phyloP scores from a whole-genome alignment of 495 filamentous ascomycete genomes.

The Podospora australis region DNA sequence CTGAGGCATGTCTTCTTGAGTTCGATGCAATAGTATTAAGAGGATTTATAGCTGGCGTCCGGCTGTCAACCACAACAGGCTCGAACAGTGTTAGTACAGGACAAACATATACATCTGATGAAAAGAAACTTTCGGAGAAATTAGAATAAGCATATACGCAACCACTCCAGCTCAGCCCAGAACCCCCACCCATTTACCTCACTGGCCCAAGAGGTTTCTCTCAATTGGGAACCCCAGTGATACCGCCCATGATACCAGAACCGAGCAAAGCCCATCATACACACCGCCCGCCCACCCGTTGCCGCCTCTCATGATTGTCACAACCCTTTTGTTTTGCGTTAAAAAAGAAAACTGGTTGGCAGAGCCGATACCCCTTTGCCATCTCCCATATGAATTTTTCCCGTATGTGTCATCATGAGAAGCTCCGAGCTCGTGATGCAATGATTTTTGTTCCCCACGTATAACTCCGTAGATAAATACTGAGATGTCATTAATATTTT shows the following conservation, averaged over 20 bases:
- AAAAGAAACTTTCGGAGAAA: conserved; percentile 9
- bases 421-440: conserved; percentile 14
- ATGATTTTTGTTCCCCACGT: conserved; percentile 20
- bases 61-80: neutral
- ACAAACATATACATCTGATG: conserved; percentile 16
- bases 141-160: conserved; percentile 5
- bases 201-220: neutral
- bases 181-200: neutral
- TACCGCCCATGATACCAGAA: conserved; percentile 9
- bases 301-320: conserved; percentile 9
- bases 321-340: neutral
- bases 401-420: conserved; percentile 22
- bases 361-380: conserved; percentile 2
- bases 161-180: neutral
- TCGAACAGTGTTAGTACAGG: conserved; percentile 5
- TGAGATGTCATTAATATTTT: conserved; percentile 25
- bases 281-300: conserved; percentile 7
- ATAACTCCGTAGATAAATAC: conserved; percentile 32
- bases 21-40: conserved; percentile 18
- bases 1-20: too few relatives aligned
- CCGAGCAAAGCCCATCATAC: conserved; percentile 12
- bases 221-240: neutral
- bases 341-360: neutral
- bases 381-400: neutral
- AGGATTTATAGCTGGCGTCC: conserved; percentile 6